These are phyloP conservation scores for Chlorencoelia australis DNA, from an alignment of 2,329 filamentous ascomycete species.

Conservation along the genomic window DNA sequence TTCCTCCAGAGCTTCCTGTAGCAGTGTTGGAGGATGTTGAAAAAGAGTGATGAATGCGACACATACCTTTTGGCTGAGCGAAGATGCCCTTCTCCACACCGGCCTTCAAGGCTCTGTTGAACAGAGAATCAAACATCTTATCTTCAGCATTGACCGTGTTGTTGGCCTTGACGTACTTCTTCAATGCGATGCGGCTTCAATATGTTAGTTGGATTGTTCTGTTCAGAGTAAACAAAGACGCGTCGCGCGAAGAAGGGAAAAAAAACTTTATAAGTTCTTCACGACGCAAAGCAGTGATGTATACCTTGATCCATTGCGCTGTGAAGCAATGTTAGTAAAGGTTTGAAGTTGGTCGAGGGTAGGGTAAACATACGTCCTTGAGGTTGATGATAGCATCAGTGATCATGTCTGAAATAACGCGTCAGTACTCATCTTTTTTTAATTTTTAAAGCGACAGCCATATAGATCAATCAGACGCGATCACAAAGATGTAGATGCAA, in stretches of 20 bases:
- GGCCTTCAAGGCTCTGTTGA: constrained; percentile 58
- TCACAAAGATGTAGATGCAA: constrained; percentile 29
- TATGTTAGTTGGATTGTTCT: constrained; percentile 12
- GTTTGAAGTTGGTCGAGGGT: background rate
- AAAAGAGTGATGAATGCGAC: background rate
- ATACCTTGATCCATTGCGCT: constrained; percentile 28
- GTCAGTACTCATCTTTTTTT: constrained; percentile 13
- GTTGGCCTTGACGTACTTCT: constrained; percentile 67
- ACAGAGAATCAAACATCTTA: constrained; percentile 52
- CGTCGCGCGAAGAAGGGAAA: constrained; percentile 12
- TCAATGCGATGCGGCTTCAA: constrained; percentile 52
- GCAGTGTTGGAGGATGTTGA: constrained; percentile 18
- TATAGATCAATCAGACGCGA: constrained; percentile 48
- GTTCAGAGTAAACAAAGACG: constrained; percentile 14
- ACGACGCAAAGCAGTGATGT: constrained; percentile 2
- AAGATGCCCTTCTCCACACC: constrained; percentile 62
- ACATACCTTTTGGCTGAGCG: constrained; percentile 61
- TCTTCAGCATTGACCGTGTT: constrained; percentile 51
- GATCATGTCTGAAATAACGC: constrained; percentile 24
- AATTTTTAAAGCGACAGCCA: constrained; percentile 24
- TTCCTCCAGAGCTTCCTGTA: constrained; percentile 56
- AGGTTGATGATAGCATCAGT: constrained; percentile 26
- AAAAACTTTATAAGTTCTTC: too few species aligned
- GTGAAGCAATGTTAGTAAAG: constrained; percentile 10
- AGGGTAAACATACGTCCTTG: constrained; percentile 23